These are phyloP conservation scores for Magnolia kwangsiensis DNA, from an alignment of 164 flowering plant species.

Conservation along the genomic window DNA sequence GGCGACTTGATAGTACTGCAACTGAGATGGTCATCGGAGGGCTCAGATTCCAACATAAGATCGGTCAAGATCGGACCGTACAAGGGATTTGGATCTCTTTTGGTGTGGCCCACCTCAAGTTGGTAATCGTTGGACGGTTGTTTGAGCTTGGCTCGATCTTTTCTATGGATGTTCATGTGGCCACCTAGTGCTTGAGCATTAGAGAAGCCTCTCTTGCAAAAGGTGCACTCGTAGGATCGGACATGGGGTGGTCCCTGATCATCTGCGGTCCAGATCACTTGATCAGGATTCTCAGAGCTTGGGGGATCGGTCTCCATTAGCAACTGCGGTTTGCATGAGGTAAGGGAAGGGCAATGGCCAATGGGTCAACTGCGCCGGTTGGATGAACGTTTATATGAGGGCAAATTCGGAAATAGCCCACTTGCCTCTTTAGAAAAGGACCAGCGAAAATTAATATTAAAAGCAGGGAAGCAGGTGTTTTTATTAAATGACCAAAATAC, in stretches of 20 bases:
- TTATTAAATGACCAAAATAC: too few relatives aligned
- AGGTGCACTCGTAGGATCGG: slow-evolving; percentile 29
- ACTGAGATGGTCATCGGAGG: neutral
- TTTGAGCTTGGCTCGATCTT: slow-evolving; percentile 47
- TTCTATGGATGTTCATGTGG: slow-evolving; percentile 51
- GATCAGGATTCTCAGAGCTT: slow-evolving; percentile 6
- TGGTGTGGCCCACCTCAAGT: slow-evolving; percentile 14
- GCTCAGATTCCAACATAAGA: neutral
- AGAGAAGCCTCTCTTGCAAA: slow-evolving; percentile 38
- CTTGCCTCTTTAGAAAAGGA: neutral
- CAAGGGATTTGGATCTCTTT: slow-evolving; percentile 6
- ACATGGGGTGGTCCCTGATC: slow-evolving; percentile 10
- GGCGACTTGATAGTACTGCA: slow-evolving; percentile 5
- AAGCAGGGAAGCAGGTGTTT: too few relatives aligned
- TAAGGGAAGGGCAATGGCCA: neutral
- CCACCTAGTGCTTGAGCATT: slow-evolving; percentile 50
- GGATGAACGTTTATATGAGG: neutral
- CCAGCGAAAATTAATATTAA: too few relatives aligned
- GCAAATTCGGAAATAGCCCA: neutral
- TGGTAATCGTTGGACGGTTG: slow-evolving; percentile 10
- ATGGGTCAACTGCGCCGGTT: slow-evolving; percentile 6
- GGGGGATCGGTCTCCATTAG: slow-evolving; percentile 13
- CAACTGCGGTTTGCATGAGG: neutral
- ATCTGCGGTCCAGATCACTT: neutral
- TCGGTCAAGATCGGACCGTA: neutral